Percentiles rank a stretch among this genome's conserved stretches.
Evolutionary conservation across 2,329 filamentous ascomycete genomes (phyloP).

Genomic region (Fusarium sp.): DNA sequence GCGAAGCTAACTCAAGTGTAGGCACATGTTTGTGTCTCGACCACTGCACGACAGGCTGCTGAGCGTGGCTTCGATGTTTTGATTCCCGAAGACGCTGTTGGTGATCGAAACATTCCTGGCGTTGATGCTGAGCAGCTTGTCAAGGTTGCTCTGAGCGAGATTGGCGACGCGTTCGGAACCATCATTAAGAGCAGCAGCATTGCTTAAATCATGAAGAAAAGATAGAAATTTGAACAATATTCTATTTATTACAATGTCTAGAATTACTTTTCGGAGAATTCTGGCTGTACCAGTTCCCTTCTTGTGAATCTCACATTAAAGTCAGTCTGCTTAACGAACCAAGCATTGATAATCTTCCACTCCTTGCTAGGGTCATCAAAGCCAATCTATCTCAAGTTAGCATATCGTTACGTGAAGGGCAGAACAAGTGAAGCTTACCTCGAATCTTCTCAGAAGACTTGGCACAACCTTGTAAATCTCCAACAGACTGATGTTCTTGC

Average conservation of each 20-base stretch:
- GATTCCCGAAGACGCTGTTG: slow-evolving; percentile 70
- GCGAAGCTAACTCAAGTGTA: slow-evolving; percentile 32
- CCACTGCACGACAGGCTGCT: slow-evolving; percentile 69
- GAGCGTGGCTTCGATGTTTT: slow-evolving; percentile 73
- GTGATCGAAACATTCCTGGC: slow-evolving; percentile 74
- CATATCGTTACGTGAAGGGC: accelerated
- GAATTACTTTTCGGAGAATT: slow-evolving; percentile 18
- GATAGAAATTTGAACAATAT: background rate
- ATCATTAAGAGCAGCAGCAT: slow-evolving; percentile 58
- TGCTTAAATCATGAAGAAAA: slow-evolving; percentile 9
- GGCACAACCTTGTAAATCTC: slow-evolving; percentile 74
- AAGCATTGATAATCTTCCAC: slow-evolving; percentile 70
- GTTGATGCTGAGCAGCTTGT: slow-evolving; percentile 64
- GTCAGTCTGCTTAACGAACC: slow-evolving; percentile 71
- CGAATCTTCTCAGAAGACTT: slow-evolving; percentile 42
- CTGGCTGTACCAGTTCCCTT: slow-evolving; percentile 56
- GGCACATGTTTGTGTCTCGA: slow-evolving; percentile 74
- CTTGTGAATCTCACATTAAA: slow-evolving; percentile 61
- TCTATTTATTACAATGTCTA: background rate
- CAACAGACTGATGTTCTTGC: slow-evolving; percentile 72
- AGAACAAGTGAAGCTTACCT: slow-evolving; percentile 4
- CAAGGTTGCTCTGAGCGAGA: slow-evolving; percentile 64
- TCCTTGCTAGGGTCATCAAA: slow-evolving; percentile 66
- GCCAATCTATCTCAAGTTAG: slow-evolving; percentile 56
- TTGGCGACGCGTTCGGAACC: slow-evolving; percentile 72